Evolutionary conservation across 139 green algal species (phyloP).

Genomic region (Spirogloea muscicola): DNA sequence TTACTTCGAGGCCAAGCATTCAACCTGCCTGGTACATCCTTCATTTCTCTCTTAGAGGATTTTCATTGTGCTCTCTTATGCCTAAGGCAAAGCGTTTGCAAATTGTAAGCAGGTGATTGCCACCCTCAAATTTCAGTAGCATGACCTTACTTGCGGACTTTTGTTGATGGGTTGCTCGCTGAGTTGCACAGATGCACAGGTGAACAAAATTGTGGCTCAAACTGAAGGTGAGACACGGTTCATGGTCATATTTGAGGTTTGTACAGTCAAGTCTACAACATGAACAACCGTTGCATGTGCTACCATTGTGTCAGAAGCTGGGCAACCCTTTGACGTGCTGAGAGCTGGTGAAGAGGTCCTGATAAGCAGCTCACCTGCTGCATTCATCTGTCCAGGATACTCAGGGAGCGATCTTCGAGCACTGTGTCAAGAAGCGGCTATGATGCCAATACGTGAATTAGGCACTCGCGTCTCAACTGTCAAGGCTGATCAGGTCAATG

Average conservation of each 20-base stretch:
- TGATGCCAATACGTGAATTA: conserved; percentile 41
- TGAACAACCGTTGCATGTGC: too few relatives aligned
- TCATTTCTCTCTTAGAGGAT: background rate
- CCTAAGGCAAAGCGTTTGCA: background rate
- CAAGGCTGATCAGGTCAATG: conserved; percentile 25
- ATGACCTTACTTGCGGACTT: background rate
- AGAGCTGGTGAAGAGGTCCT: background rate
- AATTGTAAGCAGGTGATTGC: background rate
- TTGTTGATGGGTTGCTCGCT: background rate
- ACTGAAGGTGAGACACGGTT: too few relatives aligned
- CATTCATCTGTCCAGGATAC: conserved; percentile 54
- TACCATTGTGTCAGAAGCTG: too few relatives aligned
- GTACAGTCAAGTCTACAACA: too few relatives aligned
- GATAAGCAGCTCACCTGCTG: background rate
- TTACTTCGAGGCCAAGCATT: conserved; percentile 33
- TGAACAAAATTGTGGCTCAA: background rate
- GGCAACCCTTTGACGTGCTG: background rate
- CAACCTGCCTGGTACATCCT: background rate
- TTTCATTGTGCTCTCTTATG: background rate
- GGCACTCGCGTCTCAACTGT: conserved; percentile 26
- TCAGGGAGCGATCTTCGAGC: conserved; percentile 81
- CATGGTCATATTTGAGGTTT: too few relatives aligned
- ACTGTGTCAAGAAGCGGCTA: conserved; percentile 45
- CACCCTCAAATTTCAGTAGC: background rate
- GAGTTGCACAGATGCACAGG: background rate